Conservation (phyloP, 2,329 filamentous ascomycete species). For the Aspergillus sp. region DNA sequence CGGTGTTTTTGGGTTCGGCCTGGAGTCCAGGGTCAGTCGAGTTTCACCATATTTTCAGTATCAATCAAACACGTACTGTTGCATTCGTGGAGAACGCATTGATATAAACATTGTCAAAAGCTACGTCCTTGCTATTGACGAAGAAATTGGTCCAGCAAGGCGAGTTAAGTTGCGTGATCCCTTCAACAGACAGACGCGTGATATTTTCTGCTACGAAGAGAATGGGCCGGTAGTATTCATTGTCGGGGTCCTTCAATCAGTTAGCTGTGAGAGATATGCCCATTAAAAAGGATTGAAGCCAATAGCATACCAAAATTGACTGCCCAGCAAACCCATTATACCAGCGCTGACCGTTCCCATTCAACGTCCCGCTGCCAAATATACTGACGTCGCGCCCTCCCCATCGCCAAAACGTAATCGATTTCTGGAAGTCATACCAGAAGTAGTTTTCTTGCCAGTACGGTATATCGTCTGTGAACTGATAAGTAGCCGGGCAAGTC, state of each 20-base stretch:
- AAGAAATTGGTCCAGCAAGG: slow-evolving; percentile 66
- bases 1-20: slow-evolving; percentile 59
- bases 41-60: background rate
- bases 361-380: slow-evolving; percentile 56
- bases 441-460: slow-evolving; percentile 54
- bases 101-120: slow-evolving; percentile 55
- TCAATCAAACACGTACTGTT: slow-evolving; percentile 23
- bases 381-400: slow-evolving; percentile 62
- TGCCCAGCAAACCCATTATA: slow-evolving; percentile 50
- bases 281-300: no score
- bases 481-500: slow-evolving; percentile 13
- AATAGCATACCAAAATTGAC: slow-evolving; percentile 32
- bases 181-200: slow-evolving; percentile 57
- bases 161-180: slow-evolving; percentile 60
- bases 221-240: slow-evolving; percentile 59
- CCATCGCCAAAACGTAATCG: slow-evolving; percentile 65
- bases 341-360: slow-evolving; percentile 56
- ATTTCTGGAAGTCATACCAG: slow-evolving; percentile 53
- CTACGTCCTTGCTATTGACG: slow-evolving; percentile 56
- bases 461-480: slow-evolving; percentile 49
- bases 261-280: background rate
- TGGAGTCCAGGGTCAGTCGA: slow-evolving; percentile 14
- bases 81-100: slow-evolving; percentile 54
- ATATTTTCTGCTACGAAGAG: slow-evolving; percentile 63
- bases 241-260: slow-evolving; percentile 45